Evolutionary conservation across 1,284 basidiomycete species (phyloP).

Genomic region (Dichomitus squalens): DNA sequence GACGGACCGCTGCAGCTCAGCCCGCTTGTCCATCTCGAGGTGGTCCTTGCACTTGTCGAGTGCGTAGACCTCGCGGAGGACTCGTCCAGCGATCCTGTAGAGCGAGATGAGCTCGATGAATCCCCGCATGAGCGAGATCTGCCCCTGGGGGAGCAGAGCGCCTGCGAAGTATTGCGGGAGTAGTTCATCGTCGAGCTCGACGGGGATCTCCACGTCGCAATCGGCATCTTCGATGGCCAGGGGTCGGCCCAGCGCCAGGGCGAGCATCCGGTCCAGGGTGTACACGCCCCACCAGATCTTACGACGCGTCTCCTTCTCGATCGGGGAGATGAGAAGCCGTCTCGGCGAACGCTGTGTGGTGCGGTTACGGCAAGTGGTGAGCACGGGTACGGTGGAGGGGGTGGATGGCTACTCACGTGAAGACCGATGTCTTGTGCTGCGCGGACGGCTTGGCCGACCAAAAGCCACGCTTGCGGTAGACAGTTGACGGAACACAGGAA

Average conservation of each 20-base stretch:
- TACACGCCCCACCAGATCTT: constrained; percentile 94
- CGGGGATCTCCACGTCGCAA: constrained; percentile 81
- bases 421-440: constrained; percentile 87
- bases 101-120: constrained; percentile 75
- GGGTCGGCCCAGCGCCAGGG: constrained; percentile 81
- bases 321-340: constrained; percentile 64
- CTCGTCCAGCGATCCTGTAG: constrained; percentile 81
- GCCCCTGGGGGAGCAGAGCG: constrained; percentile 52
- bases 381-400: constrained; percentile 9
- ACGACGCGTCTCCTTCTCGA: constrained; percentile 85
- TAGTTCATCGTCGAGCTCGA: constrained; percentile 79
- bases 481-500: constrained; percentile 90
- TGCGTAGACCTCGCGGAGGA: constrained; percentile 82
- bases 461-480: constrained; percentile 88
- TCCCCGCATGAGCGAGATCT: constrained; percentile 78
- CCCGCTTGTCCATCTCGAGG: constrained; percentile 72
- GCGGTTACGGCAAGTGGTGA: constrained; percentile 23
- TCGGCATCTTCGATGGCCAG: constrained; percentile 79
- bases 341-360: constrained; percentile 72
- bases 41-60: constrained; percentile 74
- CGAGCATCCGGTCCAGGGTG: constrained; percentile 86
- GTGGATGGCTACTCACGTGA: constrained; percentile 61
- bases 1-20: constrained; percentile 72
- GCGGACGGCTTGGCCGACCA: constrained; percentile 85
- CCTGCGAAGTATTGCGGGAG: constrained; percentile 73